Evolutionary conservation across 2,329 filamentous ascomycete species (phyloP).

Genomic region (Paraconiothyrium sp.): DNA sequence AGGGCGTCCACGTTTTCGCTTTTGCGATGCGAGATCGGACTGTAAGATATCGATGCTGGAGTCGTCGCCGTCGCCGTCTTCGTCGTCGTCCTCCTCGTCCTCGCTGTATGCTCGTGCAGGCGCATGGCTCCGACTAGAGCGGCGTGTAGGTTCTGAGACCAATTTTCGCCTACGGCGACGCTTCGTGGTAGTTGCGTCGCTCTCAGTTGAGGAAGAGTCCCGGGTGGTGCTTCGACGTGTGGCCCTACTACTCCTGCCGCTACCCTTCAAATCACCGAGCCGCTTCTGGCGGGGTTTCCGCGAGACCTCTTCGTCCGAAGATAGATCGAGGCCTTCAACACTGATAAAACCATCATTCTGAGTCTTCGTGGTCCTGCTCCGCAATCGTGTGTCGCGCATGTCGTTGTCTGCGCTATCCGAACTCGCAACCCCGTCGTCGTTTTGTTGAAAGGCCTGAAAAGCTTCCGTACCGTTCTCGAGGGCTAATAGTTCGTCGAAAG

Average conservation of each 20-base stretch:
- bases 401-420: constrained; percentile 25
- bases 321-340: constrained; percentile 39
- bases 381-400: constrained; percentile 36
- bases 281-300: constrained; percentile 30
- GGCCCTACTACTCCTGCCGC: constrained; percentile 22
- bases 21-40: constrained; percentile 54
- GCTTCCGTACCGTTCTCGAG: constrained; percentile 59
- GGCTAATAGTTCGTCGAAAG: constrained; percentile 55
- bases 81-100: constrained; percentile 35
- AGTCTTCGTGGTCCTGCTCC: constrained; percentile 25
- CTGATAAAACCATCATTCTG: constrained; percentile 39
- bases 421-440: constrained; percentile 27
- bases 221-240: constrained; percentile 23
- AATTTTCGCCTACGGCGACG: constrained; percentile 31
- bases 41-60: constrained; percentile 47
- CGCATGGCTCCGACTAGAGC: constrained; percentile 36
- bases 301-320: constrained; percentile 43
- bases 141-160: constrained; percentile 36
- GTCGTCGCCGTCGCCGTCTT: constrained; percentile 36
- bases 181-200: constrained; percentile 25
- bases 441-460: constrained; percentile 53
- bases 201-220: constrained; percentile 33
- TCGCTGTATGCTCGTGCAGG: constrained; percentile 26
- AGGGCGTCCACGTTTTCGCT: constrained; percentile 47
- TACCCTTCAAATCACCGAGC: constrained; percentile 19